phyloP scores from a whole-genome alignment of 176 grass and related monocot genomes.

The Triticum urartu region DNA sequence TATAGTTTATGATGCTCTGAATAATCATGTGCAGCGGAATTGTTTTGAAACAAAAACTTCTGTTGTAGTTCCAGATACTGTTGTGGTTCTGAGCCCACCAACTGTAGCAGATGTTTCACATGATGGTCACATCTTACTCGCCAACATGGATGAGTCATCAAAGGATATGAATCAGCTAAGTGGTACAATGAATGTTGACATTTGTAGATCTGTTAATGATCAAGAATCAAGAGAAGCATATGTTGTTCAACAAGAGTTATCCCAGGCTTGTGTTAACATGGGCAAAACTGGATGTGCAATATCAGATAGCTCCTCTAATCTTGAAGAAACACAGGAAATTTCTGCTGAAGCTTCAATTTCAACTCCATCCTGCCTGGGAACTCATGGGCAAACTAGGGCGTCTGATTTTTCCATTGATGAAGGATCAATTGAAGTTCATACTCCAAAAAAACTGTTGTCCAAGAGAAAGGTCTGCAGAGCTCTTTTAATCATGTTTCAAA shows the following conservation, averaged over 20 bases:
- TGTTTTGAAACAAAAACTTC: constrained; percentile 13
- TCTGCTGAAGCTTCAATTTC: constrained; percentile 8
- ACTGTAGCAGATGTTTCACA: constrained; percentile 20
- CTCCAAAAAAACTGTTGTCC: constrained; percentile 43
- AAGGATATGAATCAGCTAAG: constrained; percentile 27
- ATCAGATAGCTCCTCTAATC: constrained; percentile 22
- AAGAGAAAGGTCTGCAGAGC: constrained; percentile 46
- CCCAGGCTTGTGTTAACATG: constrained; percentile 2
- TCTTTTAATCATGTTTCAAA: constrained; percentile 5
- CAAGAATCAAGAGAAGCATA: constrained; percentile 16
- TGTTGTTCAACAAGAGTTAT: constrained; percentile 9
- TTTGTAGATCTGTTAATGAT: constrained; percentile 28
- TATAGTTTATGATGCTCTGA: constrained; percentile 60
- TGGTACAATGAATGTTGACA: constrained; percentile 14
- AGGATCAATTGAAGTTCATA: constrained; percentile 34
- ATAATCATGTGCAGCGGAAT: constrained; percentile 36
- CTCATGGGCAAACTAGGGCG: constrained; percentile 8
- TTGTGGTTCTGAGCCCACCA: neutral
- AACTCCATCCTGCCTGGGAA: constrained; percentile 2
- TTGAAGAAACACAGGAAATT: constrained; percentile 23
- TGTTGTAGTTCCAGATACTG: constrained; percentile 19
- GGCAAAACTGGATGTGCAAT: constrained; percentile 2
- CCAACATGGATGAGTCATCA: constrained; percentile 8
- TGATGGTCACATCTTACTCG: constrained; percentile 19
- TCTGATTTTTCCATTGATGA: constrained; percentile 8